A percentile compares a stretch with the other conserved stretches of the same genome.
These are phyloP conservation scores for Crithidia mellificae DNA, from an alignment of 208 protist genomes.

Conservation along the genomic window DNA sequence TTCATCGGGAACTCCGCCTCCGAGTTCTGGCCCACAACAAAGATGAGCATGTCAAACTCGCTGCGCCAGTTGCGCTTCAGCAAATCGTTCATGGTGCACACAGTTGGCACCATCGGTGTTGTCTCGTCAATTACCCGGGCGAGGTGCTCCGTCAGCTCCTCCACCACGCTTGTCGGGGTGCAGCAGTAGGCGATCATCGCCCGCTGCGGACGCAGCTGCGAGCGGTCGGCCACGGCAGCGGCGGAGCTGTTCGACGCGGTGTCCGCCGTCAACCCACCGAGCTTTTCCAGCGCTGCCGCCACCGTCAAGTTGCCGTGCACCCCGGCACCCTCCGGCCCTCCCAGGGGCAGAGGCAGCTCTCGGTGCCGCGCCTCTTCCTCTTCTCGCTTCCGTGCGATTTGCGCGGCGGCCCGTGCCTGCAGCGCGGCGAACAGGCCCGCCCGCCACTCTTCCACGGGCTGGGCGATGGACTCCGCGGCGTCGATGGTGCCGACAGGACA, in stretches of 20 bases:
- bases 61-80: constrained; percentile 41
- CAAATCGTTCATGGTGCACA: constrained; percentile 40
- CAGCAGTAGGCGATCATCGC: constrained; percentile 30
- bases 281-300: background rate
- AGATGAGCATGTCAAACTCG: constrained; percentile 43
- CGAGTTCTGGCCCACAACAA: constrained; percentile 31
- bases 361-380: constrained; percentile 10
- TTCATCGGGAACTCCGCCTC: constrained; percentile 54
- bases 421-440: constrained; percentile 33
- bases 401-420: constrained; percentile 1
- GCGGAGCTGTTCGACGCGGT: constrained; percentile 8
- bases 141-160: constrained; percentile 24
- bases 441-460: constrained; percentile 46
- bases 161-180: constrained; percentile 14
- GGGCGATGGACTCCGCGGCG: constrained; percentile 22
- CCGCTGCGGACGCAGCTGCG: constrained; percentile 2
- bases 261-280: background rate
- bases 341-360: constrained; percentile 5
- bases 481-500: constrained; percentile 25
- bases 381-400: background rate
- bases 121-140: constrained; percentile 18
- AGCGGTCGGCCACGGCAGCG: background rate
- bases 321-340: background rate
- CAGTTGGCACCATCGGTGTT: constrained; percentile 10
- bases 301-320: background rate